Evolutionary conservation across 257 asterid genomes (phyloP).

Genomic region (Petunia secreta): DNA sequence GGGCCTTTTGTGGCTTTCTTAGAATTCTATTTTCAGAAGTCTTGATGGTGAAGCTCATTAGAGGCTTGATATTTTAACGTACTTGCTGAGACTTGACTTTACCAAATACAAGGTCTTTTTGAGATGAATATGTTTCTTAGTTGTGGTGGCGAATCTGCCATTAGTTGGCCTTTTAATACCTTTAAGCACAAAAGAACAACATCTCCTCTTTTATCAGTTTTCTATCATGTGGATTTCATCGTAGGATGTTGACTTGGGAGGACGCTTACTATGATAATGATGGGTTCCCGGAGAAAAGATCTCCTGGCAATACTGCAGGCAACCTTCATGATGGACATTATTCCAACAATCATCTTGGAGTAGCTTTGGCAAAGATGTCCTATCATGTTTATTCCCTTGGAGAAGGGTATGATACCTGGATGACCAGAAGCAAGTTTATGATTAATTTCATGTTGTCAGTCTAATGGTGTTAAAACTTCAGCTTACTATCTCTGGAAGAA

Average conservation of each 20-base stretch:
- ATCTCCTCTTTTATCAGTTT: conserved; percentile 1
- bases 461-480: conserved; percentile 15
- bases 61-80: conserved; percentile 9
- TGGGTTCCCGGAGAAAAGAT: conserved; percentile 45
- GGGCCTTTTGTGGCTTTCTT: neutral
- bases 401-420: conserved; percentile 75
- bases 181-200: neutral
- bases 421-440: conserved; percentile 13
- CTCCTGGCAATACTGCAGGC: conserved; percentile 39
- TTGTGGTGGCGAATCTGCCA: neutral
- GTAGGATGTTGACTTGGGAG: conserved; percentile 91
- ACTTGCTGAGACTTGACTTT: conserved; percentile 9
- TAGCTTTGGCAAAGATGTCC: conserved; percentile 90
- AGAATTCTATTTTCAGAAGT: neutral
- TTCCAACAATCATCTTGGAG: conserved; percentile 73
- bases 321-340: conserved; percentile 52
- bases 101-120: neutral
- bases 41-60: neutral
- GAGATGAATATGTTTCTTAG: conserved; percentile 8
- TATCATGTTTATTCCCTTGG: conserved; percentile 87
- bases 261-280: conserved; percentile 70
- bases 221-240: conserved; percentile 29
- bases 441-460: conserved; percentile 13
- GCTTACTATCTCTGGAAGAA: neutral
- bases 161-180: neutral